These are phyloP conservation scores for Yamadazyma sp. DNA, from an alignment of 805 yeast genomes.

Conservation along the genomic window DNA sequence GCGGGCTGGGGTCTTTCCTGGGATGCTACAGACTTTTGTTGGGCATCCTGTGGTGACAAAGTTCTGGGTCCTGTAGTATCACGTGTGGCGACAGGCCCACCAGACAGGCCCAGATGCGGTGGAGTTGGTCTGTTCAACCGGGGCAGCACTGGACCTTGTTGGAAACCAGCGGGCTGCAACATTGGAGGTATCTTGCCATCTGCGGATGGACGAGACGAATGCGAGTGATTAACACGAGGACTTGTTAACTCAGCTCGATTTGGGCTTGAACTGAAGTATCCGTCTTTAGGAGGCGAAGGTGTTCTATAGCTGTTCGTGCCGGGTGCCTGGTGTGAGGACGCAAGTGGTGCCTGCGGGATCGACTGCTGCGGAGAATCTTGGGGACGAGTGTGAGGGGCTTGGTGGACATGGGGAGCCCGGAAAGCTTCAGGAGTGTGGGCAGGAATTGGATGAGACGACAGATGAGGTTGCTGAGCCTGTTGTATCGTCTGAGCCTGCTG, in stretches of 20 bases:
- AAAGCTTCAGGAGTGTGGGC: background rate
- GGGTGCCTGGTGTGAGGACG: background rate
- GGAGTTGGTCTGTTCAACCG: no score
- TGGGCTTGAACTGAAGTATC: no score
- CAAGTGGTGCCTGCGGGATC: background rate
- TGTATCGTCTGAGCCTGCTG: background rate
- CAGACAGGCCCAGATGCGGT: background rate
- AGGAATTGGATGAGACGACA: no score
- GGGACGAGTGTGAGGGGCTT: background rate
- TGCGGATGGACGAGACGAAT: slow-evolving; percentile 1
- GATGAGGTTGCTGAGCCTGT: background rate
- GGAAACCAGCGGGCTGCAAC: slow-evolving; percentile 6
- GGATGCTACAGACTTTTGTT: background rate
- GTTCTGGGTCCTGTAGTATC: no score
- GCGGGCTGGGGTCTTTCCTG: background rate
- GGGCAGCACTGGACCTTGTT: background rate
- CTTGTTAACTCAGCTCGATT: no score
- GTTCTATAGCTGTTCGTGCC: no score
- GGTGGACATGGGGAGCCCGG: background rate
- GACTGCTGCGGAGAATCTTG: no score
- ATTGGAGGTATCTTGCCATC: slow-evolving; percentile 7
- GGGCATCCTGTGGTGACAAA: background rate
- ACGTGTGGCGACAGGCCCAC: background rate
- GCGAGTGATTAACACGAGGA: no score
- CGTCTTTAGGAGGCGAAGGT: background rate